phyloP scores from a whole-genome alignment of 2,329 filamentous ascomycete species.

The Phyllosticta citribraziliensis region DNA sequence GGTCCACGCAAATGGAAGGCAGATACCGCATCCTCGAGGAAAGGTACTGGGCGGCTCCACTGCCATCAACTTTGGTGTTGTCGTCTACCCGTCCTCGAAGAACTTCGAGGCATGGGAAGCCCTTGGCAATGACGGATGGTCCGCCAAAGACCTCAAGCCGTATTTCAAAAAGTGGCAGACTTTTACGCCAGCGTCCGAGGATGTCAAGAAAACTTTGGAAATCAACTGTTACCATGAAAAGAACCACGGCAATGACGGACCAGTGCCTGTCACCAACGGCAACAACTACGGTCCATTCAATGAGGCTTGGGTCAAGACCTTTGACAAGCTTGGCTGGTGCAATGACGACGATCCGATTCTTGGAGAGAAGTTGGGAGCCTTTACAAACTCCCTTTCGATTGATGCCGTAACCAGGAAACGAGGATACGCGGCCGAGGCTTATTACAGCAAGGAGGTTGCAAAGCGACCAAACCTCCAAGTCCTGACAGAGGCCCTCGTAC shows the following conservation, averaged over 20 bases:
- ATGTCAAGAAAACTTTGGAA: slow-evolving; percentile 15
- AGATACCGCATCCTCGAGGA: slow-evolving; percentile 2
- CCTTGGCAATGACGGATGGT: slow-evolving; percentile 23
- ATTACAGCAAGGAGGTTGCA: slow-evolving; percentile 13
- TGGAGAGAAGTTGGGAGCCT: slow-evolving; percentile 11
- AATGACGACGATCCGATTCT: slow-evolving; percentile 11
- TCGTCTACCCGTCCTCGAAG: background rate
- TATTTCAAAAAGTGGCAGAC: slow-evolving; percentile 1
- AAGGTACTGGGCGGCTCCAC: slow-evolving; percentile 15
- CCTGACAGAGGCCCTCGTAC: slow-evolving; percentile 2
- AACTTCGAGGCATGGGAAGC: slow-evolving; percentile 6
- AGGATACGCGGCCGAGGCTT: slow-evolving; percentile 14
- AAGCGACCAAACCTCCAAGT: slow-evolving; percentile 17
- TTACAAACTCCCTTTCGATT: slow-evolving; percentile 8
- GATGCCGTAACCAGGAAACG: slow-evolving; percentile 10
- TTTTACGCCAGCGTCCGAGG: background rate
- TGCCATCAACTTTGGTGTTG: slow-evolving; percentile 22
- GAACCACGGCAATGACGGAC: slow-evolving; percentile 8
- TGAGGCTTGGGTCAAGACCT: slow-evolving; percentile 13
- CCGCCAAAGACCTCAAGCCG: slow-evolving; percentile 4
- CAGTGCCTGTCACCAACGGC: slow-evolving; percentile 1
- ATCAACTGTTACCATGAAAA: slow-evolving; percentile 13
- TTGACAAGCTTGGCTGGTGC: slow-evolving; percentile 9
- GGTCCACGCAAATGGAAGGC: slow-evolving; percentile 4
- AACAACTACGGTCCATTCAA: slow-evolving; percentile 12